Evolutionary conservation across 106 monocot genomes (phyloP).

Genomic region (Acorus gramineus): DNA sequence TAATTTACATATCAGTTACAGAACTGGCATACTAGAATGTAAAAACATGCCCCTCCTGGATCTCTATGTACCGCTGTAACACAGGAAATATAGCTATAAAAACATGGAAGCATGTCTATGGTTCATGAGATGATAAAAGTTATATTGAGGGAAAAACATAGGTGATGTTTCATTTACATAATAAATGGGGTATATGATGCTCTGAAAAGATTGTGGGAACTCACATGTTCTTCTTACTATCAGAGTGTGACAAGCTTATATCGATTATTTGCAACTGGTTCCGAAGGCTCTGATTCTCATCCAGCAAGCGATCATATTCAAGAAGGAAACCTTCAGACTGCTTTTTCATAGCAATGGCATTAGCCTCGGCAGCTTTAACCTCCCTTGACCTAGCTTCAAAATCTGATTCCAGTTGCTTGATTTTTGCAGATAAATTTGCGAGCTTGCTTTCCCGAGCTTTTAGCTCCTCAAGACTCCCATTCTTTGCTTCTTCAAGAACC

Average conservation of each 20-base stretch:
- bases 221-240: constrained; percentile 37
- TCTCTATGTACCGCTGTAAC: no score
- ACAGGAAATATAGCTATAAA: no score
- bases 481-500: constrained; percentile 55
- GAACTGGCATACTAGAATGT: no score
- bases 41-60: no score
- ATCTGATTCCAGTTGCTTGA: constrained; percentile 27
- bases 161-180: no score
- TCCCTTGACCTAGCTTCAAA: constrained; percentile 24
- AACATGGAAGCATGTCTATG: no score
- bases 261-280: constrained; percentile 67
- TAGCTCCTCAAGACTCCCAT: constrained; percentile 24
- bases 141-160: no score
- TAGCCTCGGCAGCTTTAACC: constrained; percentile 44
- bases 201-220: not conserved
- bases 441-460: constrained; percentile 40
- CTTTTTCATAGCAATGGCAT: constrained; percentile 43
- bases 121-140: no score
- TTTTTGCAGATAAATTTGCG: constrained; percentile 27
- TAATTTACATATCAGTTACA: no score
- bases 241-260: constrained; percentile 39
- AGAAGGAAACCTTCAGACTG: constrained; percentile 61
- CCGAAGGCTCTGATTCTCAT: constrained; percentile 63
- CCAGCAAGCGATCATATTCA: constrained; percentile 66
- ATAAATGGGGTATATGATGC: no score